Evolutionary conservation across 768 basidiomycete species (phyloP).

Genomic region (Boletus huronensis): DNA sequence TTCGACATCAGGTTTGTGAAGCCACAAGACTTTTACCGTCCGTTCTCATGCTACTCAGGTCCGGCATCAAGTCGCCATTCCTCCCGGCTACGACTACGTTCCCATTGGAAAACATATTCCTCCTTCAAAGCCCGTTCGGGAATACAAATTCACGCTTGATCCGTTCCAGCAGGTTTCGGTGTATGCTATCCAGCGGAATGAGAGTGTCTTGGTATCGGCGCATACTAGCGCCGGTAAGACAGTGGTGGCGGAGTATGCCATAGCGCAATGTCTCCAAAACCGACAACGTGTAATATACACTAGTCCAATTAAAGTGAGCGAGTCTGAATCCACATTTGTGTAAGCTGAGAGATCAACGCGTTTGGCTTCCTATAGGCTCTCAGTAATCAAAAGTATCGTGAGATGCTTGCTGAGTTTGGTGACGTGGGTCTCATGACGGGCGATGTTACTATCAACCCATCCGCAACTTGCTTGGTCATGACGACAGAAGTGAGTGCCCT

Average conservation of each 20-base stretch:
- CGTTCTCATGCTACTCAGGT: conserved; percentile 47
- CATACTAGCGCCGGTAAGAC: conserved; percentile 99
- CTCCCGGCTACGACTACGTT: conserved; percentile 84
- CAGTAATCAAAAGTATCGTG: conserved; percentile 98
- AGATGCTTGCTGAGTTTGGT: conserved; percentile 94
- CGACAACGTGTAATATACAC: conserved; percentile 98
- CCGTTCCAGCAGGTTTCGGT: conserved; percentile 97
- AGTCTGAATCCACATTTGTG: conserved; percentile 13
- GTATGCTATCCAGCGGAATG: conserved; percentile 93
- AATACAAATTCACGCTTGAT: conserved; percentile 95
- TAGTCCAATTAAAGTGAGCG: conserved; percentile 94
- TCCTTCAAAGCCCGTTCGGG: conserved; percentile 82
- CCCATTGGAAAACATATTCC: conserved; percentile 92
- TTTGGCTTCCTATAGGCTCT: conserved; percentile 62
- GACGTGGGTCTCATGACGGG: conserved; percentile 99
- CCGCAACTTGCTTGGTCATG: conserved; percentile 97
- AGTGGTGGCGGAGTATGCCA: conserved; percentile 98
- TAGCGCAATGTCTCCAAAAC: conserved; percentile 90
- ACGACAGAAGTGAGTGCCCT: conserved; percentile 80
- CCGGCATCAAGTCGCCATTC: conserved; percentile 94
- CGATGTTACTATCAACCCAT: conserved; percentile 98
- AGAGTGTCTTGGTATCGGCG: conserved; percentile 95
- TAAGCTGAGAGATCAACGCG: conserved; percentile 9
- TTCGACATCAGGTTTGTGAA: conserved; percentile 64
- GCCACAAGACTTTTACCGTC: neutral